These are phyloP conservation scores for Cryptococcus hybrid DNA, from an alignment of 1,284 basidiomycete genomes.

Conservation along the genomic window DNA sequence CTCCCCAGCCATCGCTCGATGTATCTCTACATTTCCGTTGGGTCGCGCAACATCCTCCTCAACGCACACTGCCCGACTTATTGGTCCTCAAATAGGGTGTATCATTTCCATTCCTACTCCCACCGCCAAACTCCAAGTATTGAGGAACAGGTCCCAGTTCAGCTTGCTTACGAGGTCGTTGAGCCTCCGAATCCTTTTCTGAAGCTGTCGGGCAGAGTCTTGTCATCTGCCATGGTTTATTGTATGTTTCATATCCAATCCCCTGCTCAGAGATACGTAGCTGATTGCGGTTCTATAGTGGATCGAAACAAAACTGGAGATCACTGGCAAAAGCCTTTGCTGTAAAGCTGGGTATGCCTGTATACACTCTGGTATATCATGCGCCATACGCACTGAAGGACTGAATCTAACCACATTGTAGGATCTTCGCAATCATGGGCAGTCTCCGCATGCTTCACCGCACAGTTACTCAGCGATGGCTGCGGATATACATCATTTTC, in stretches of 20 bases:
- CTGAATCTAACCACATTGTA: conserved; percentile 15
- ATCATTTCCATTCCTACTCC: not conserved
- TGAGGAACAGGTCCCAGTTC: conserved; percentile 21
- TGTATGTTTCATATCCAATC: conserved; percentile 31
- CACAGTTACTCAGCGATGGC: conserved; percentile 54
- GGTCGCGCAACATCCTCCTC: no score
- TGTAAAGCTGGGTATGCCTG: conserved; percentile 51
- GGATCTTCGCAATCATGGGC: conserved; percentile 59
- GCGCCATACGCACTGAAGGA: not conserved
- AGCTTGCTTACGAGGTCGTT: conserved; percentile 43
- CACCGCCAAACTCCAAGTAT: not conserved
- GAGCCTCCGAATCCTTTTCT: conserved; percentile 19
- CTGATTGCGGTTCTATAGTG: conserved; percentile 30
- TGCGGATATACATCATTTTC: conserved; percentile 51
- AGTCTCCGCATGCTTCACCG: conserved; percentile 53
- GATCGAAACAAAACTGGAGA: conserved; percentile 60
- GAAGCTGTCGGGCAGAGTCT: conserved; percentile 39
- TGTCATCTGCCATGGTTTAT: conserved; percentile 55
- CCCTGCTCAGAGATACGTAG: not conserved
- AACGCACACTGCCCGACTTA: no score
- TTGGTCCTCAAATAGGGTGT: not conserved
- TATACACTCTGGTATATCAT: conserved; percentile 53
- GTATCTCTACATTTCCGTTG: no score
- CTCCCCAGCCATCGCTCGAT: no score
- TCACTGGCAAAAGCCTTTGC: conserved; percentile 55